Base-by-base conservation (phyloP, 306 rosid genomes). In the Neltuma alba region DNA sequence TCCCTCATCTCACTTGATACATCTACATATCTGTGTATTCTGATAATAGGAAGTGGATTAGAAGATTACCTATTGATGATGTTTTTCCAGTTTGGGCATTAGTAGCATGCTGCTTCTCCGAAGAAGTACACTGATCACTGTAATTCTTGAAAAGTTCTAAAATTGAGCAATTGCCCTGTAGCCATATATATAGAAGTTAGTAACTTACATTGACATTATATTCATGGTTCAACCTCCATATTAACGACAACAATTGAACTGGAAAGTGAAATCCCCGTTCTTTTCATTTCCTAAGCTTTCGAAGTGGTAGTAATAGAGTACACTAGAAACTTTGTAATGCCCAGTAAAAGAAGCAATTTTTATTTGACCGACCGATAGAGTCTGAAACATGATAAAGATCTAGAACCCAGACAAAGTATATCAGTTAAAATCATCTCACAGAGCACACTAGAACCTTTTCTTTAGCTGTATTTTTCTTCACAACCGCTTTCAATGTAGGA, bases 141-240 rank as follows among this genome's bases (percentile, higher is more conserved):
- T 80, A 78, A 76, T 87, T 86, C 69, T 85, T 89, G 81, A 92
- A 94, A 81, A 89, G 81, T 42, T 83, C 87, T 76, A 84, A 63
- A 80, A 94, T 94, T 45, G 99, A 94, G 83, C 76, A 64, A 21
- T 81, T 83, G 40, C 89, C 97, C 97, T 91, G 87, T 65, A 69
- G 87, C 42, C 34, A 37, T 30, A 52, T 34, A n/a, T 34, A 75
- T 31, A 75, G 34, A 4, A 74, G 25, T 21, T 33, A 1, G 13
- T 0, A 14, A 15, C 42, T 21, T 40, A 58, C 64, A 28, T 34
- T 28, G 74, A 65, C 67, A 62, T 16, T 12, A 72, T 63, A 41
- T 73, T 83, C 68, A 21, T 33, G 42, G 55, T 47, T 38, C 67
- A 66, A 71, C 27, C 45, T 38, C 50, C 30, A 41, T 30, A 71